Evolutionary conservation across 2,329 filamentous ascomycete genomes (phyloP), one percentile per base, ranked within the genome.

Genomic region (Ascochyta fabae): DNA sequence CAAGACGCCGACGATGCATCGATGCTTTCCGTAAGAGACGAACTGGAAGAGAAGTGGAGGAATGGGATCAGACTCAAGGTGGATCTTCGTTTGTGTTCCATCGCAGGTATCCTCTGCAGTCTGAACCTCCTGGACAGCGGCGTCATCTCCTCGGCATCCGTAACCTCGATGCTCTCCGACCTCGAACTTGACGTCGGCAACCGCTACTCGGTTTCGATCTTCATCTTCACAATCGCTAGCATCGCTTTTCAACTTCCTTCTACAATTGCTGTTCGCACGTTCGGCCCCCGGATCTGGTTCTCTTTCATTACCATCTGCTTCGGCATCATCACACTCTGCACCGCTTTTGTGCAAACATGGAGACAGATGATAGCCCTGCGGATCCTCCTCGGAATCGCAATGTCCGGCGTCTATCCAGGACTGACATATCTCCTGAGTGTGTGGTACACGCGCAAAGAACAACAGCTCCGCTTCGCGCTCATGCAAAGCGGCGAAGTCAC

Each of bases 211-310:
- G 83, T 90, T 4, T 83, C 86, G 22, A 90, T 91, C 53, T 88
- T 90, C 76, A 88, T 90, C 69, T 90, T 90, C 73, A 90, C 88
- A 9, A 81, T 90, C 51, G 80, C 87, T 5, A 86, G 83, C 64
- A 87, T 91, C 36, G 81, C 82, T 9, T 90, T 88, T 66, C 88
- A 90, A 69, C 76, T 90, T 7, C 88, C 88, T 0, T 86, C 85
- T 1, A 90, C 88, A 0, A 80, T 90, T 40, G 84, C 86, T 1
- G 85, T 89, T 26, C 81, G 88, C 42, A 81, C 84, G 1, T 79
- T 88, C 44, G 87, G 88, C 0, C 88, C 88, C 0, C 80, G 88
- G 13, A 68, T 83, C 45, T 88, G 84, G 81, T 88, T 89, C 67
- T 75, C 83, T 0, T 68, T 79, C 40, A 86, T 84, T 56, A 89